Evolutionary conservation across 1,284 basidiomycete genomes (phyloP).

Genomic region (Pseudozyma tsukubaensis): DNA sequence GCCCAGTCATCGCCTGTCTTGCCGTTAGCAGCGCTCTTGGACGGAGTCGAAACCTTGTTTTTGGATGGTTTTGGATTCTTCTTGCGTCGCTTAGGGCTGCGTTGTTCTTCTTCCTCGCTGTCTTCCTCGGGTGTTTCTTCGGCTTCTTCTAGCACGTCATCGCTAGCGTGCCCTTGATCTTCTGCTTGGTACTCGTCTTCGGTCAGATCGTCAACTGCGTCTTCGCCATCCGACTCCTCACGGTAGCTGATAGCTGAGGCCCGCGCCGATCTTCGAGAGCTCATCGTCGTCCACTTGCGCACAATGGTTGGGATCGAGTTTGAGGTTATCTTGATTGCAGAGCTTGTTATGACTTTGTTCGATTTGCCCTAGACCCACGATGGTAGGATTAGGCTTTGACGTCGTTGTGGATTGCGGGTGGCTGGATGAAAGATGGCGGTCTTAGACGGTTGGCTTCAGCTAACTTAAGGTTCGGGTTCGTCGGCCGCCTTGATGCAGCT

Average conservation of each 20-base stretch:
- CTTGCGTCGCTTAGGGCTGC: constrained; percentile 20
- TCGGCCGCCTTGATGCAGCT: too few relatives aligned
- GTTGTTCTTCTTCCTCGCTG: constrained; percentile 9
- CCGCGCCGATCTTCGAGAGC: constrained; percentile 35
- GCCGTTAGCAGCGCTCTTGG: not conserved
- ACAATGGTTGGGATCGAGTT: not conserved
- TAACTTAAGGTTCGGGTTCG: too few relatives aligned
- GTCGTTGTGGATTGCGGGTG: too few relatives aligned
- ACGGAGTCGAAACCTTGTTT: not conserved
- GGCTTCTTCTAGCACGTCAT: constrained; percentile 9
- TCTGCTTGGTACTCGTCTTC: constrained; percentile 34
- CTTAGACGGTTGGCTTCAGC: too few relatives aligned
- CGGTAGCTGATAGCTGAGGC: constrained; percentile 30
- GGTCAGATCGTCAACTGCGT: constrained; percentile 15
- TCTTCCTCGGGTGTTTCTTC: constrained; percentile 5
- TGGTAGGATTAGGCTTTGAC: too few relatives aligned
- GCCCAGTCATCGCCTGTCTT: constrained; percentile 13
- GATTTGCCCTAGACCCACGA: not conserved
- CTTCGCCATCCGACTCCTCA: constrained; percentile 26
- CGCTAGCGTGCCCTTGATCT: constrained; percentile 19
- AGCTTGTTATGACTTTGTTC: too few relatives aligned
- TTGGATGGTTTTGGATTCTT: not conserved
- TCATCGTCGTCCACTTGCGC: constrained; percentile 11
- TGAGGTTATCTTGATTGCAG: not conserved
- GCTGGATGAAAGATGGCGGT: too few relatives aligned